Conservation (phyloP, 2,329 filamentous ascomycete genomes). For the Elsinoe perseae region DNA sequence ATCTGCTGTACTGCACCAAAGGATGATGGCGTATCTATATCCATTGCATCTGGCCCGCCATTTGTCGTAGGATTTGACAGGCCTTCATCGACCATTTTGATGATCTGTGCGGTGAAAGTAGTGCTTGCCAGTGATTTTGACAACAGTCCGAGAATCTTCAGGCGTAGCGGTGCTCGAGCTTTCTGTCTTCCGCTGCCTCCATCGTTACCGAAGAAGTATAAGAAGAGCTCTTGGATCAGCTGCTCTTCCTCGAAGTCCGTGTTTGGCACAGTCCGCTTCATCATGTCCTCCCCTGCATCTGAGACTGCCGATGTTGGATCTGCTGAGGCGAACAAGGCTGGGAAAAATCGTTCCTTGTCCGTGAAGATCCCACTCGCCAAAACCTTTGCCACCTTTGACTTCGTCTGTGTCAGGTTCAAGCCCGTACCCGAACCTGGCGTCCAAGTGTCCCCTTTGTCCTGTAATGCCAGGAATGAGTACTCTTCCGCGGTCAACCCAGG, state of each 20-base stretch:
- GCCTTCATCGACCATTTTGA: conserved; percentile 60
- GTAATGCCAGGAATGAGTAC: conserved; percentile 58
- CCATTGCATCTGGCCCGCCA: conserved; percentile 1
- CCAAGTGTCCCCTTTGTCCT: conserved; percentile 63
- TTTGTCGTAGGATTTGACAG: conserved; percentile 36
- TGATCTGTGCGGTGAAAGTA: conserved; percentile 58
- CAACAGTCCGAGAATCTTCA: conserved; percentile 66
- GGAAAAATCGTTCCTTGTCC: conserved; percentile 74
- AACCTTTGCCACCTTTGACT: conserved; percentile 61
- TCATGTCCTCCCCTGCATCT: conserved; percentile 76
- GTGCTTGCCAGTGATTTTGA: conserved; percentile 70
- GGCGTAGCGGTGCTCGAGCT: conserved; percentile 62
- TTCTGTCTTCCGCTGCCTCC: conserved; percentile 36
- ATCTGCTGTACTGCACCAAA: conserved; percentile 10
- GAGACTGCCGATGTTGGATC: conserved; percentile 75
- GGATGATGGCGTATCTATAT: not conserved
- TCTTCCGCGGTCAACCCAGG: conserved; percentile 59
- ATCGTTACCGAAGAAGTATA: conserved; percentile 60
- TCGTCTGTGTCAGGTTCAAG: conserved; percentile 61
- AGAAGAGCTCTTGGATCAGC: conserved; percentile 60
- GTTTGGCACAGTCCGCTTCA: conserved; percentile 65
- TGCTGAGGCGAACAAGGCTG: conserved; percentile 73
- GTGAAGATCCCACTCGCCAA: conserved; percentile 79
- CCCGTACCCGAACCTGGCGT: conserved; percentile 52
- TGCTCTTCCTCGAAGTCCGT: conserved; percentile 62